Evolutionary conservation across 306 rosid species (phyloP).

Genomic region (Citrullus mucosospermus): DNA sequence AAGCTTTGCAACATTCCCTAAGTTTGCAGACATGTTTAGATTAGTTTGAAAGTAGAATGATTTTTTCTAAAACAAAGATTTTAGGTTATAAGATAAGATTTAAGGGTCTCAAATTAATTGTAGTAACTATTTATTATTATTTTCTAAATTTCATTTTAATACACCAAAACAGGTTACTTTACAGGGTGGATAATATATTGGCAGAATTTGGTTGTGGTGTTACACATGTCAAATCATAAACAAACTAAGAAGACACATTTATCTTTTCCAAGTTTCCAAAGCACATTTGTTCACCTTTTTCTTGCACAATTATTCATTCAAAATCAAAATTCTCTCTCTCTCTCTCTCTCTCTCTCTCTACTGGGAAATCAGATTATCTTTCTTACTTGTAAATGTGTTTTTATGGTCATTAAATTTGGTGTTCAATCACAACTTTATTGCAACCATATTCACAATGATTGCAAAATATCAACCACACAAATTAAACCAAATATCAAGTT

Average conservation of each 20-base stretch:
- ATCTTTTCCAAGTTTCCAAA: not conserved
- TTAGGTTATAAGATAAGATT: not conserved
- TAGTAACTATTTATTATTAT: not conserved
- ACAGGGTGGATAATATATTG: slow-evolving; percentile 7
- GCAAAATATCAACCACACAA: not conserved
- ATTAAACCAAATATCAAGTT: no score
- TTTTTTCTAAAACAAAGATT: not conserved
- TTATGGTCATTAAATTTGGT: not conserved
- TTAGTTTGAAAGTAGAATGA: not conserved
- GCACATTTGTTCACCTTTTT: not conserved
- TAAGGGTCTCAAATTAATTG: not conserved
- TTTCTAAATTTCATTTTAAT: not conserved
- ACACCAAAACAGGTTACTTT: not conserved
- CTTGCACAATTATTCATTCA: not conserved
- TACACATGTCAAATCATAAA: not conserved
- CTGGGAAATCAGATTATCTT: not conserved
- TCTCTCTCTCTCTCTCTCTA: not conserved
- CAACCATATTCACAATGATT: not conserved
- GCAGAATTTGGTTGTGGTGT: not conserved
- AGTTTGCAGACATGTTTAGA: not conserved
- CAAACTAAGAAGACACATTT: not conserved
- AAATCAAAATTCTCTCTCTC: not conserved
- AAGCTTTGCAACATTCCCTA: not conserved
- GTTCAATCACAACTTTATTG: not conserved
- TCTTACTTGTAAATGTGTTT: not conserved